A percentile compares a stretch with the other conserved stretches of the same genome.
Evolutionary conservation across 768 basidiomycete genomes (phyloP).

Genomic region (Tephrocybe rancida): DNA sequence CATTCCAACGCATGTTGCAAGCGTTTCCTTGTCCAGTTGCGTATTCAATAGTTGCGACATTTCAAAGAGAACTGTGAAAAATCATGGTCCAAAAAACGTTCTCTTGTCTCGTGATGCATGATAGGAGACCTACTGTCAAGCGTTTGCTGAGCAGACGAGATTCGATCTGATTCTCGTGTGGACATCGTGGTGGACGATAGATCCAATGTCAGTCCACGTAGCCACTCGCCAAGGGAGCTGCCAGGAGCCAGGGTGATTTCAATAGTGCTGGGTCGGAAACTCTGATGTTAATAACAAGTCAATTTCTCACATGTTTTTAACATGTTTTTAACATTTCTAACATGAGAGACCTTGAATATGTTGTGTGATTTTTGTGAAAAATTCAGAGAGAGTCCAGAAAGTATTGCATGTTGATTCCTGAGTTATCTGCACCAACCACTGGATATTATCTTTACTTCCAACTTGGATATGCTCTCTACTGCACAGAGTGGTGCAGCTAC

Average conservation of each 20-base stretch:
- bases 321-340: no score
- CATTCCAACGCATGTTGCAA: conserved; percentile 91
- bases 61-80: conserved; percentile 70
- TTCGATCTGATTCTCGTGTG: conserved; percentile 60
- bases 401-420: no score
- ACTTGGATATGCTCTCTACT: no score
- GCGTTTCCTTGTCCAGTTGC: conserved; percentile 84
- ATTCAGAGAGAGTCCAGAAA: no score
- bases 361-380: no score
- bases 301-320: no score
- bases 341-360: no score
- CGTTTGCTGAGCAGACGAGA: conserved; percentile 67
- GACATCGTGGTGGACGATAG: conserved; percentile 32
- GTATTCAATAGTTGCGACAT: conserved; percentile 90
- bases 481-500: no score
- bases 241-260: no score
- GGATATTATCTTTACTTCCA: no score
- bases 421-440: no score
- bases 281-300: background rate
- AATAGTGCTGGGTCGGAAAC: background rate
- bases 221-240: no score
- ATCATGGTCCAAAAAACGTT: background rate
- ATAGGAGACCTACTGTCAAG: conserved; percentile 58
- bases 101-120: background rate
- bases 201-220: background rate